Evolutionary conservation across 768 basidiomycete species (phyloP), one percentile per base, ranked within the genome.

Genomic region (Gelatoporia subvermispora): DNA sequence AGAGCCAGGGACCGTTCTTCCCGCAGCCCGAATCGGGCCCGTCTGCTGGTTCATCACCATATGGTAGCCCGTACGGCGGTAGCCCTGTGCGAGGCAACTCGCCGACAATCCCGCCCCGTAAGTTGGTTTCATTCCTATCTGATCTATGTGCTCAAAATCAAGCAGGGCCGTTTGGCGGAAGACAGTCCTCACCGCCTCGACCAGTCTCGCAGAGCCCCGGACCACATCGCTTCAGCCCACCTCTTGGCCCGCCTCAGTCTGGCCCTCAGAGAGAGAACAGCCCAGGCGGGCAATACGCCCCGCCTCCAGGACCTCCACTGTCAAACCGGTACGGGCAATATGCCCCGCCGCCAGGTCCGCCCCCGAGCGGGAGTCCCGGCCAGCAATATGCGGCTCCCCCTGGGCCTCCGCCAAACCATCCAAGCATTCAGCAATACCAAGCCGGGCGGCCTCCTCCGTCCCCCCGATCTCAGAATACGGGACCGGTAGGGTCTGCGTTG

Each of bases 401-500:
- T n/a, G 24, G 25, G 21, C 45, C 35, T 9, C 51, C 57, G 4
- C 36, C 48, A 9, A 22, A 9, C 3, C 34, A 35, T 28, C 21
- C 28, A 31, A 35, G n/a, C n/a, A 4, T 28, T 16, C 28, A 28
- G 8, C 37, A 38, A n/a, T 13, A 31, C 13, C 28, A 31, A 13
- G 28, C 28, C 13, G 28, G 28, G 13, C 28, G 28, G 28, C 28
- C 28, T 31, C 13, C 28, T 31, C 28, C 5, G 28, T 31, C 28
- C 5, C 28, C 28, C 13, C 28, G 28, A 13, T 31, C 28, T 7
- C 28, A 31, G 28, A 13, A 7, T 31, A 13, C 28, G 5, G 55
- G 56, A 3, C 41, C 75, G 8, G 52, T 74, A 25, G 72, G 65
- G 23, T 66, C 66, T 54, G 81, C 80, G 36, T 55, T 73, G 55